Evolutionary conservation across 2,329 filamentous ascomycete genomes (phyloP).

Genomic region (Aspergillus sp.): DNA sequence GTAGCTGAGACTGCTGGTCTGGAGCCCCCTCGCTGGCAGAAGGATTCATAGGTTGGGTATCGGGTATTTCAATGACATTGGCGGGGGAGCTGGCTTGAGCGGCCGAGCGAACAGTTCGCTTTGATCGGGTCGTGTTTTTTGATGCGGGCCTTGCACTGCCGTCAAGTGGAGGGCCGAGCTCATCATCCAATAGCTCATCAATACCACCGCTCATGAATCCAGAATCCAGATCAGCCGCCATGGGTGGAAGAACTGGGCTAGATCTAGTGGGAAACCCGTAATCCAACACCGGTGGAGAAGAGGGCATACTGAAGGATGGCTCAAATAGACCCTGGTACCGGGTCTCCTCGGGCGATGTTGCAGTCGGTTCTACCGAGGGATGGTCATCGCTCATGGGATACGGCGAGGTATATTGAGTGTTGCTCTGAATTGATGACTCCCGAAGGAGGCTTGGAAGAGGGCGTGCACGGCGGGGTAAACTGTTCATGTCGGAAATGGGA

Average conservation of each 20-base stretch:
- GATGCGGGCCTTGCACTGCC: slow-evolving; percentile 20
- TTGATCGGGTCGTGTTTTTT: slow-evolving; percentile 19
- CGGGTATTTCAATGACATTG: slow-evolving; percentile 20
- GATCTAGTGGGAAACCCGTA: slow-evolving; percentile 67
- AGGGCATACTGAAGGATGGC: slow-evolving; percentile 80
- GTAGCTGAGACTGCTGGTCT: neutral
- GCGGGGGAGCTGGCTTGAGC: slow-evolving; percentile 29
- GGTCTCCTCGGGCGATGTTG: slow-evolving; percentile 50
- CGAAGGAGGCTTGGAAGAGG: slow-evolving; percentile 56
- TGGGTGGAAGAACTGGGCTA: slow-evolving; percentile 71
- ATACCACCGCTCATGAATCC: slow-evolving; percentile 81
- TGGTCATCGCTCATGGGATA: slow-evolving; percentile 39
- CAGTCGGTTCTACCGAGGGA: slow-evolving; percentile 44
- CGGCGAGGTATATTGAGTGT: slow-evolving; percentile 40
- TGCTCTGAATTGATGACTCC: slow-evolving; percentile 58
- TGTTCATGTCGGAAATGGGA: slow-evolving; percentile 38
- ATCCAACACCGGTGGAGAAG: slow-evolving; percentile 80
- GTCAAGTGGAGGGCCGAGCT: slow-evolving; percentile 35
- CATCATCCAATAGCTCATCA: slow-evolving; percentile 68
- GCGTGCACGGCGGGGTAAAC: slow-evolving; percentile 31
- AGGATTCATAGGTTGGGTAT: slow-evolving; percentile 22
- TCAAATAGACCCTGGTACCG: slow-evolving; percentile 54
- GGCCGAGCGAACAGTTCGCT: slow-evolving; percentile 24
- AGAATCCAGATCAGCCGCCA: slow-evolving; percentile 63
- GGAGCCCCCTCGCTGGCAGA: slow-evolving; percentile 8